These are phyloP conservation scores for Tylopilus orsonianus DNA, from an alignment of 1,284 basidiomycete species.

Conservation along the genomic window DNA sequence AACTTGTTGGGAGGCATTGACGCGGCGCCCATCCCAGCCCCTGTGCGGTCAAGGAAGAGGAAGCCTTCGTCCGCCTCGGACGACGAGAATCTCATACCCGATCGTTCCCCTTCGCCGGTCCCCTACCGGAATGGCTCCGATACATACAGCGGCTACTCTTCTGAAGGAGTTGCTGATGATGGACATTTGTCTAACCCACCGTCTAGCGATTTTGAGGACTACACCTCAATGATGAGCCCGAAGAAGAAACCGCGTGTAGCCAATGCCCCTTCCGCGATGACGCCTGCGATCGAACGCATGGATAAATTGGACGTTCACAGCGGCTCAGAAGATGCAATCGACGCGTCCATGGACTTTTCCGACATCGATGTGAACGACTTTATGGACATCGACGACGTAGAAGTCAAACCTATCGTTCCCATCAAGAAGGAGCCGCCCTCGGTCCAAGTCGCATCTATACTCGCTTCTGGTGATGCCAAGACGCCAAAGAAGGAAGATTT, in stretches of 20 bases:
- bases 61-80: slow-evolving; percentile 64
- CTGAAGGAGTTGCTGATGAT: slow-evolving; percentile 57
- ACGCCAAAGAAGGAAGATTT: slow-evolving; percentile 49
- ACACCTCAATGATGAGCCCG: slow-evolving; percentile 53
- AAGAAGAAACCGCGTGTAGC: slow-evolving; percentile 62
- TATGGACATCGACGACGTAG: slow-evolving; percentile 49
- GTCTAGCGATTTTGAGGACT: slow-evolving; percentile 54
- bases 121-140: slow-evolving; percentile 29
- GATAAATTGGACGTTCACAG: slow-evolving; percentile 58
- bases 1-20: slow-evolving; percentile 72
- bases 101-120: slow-evolving; percentile 40
- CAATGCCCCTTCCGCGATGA: slow-evolving; percentile 37
- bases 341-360: slow-evolving; percentile 54
- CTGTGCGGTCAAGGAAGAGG: slow-evolving; percentile 58
- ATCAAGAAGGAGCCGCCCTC: slow-evolving; percentile 32
- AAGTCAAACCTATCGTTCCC: slow-evolving; percentile 35
- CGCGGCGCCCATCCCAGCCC: slow-evolving; percentile 37
- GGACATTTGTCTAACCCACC: slow-evolving; percentile 33
- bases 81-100: slow-evolving; percentile 25
- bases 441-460: slow-evolving; percentile 32
- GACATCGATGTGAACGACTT: slow-evolving; percentile 39
- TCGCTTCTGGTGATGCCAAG: slow-evolving; percentile 6
- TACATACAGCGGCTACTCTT: slow-evolving; percentile 46
- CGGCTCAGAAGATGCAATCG: slow-evolving; percentile 49
- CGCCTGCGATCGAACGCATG: slow-evolving; percentile 56